These are phyloP conservation scores for Globisporangium yorkense DNA, from an alignment of 352 stramenopile species.

Conservation along the genomic window DNA sequence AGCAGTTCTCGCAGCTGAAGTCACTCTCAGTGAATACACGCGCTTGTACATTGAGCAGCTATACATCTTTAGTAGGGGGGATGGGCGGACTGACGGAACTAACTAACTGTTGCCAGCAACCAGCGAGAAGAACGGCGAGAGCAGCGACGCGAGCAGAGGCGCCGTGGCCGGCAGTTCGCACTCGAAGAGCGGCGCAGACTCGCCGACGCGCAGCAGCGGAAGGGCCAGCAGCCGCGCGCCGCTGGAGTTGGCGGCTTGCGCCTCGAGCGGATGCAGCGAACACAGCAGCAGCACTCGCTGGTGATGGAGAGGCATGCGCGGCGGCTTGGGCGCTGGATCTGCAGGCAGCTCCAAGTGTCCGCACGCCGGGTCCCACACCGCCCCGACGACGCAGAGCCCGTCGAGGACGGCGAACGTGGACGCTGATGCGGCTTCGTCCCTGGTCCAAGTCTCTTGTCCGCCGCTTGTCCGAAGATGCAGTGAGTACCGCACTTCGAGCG, in stretches of 20 bases:
- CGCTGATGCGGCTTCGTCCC: background rate
- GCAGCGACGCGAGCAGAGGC: background rate
- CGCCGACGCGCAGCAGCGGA: background rate
- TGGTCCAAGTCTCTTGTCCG: background rate
- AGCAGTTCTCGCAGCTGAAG: background rate
- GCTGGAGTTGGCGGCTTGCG: background rate
- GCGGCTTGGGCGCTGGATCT: background rate
- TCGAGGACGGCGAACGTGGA: constrained; percentile 9
- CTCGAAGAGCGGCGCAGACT: background rate
- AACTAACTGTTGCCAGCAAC: background rate
- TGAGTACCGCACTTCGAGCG: background rate
- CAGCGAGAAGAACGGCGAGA: constrained; percentile 1
- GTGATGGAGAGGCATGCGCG: background rate
- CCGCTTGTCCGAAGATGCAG: background rate
- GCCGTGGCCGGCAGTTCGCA: background rate
- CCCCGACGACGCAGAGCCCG: constrained; percentile 3
- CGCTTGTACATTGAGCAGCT: background rate
- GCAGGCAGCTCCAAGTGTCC: background rate
- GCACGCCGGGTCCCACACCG: constrained; percentile 2
- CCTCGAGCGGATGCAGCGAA: background rate
- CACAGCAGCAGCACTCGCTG: background rate
- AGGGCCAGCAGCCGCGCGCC: background rate
- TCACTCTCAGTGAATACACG: background rate
- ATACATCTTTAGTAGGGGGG: no score
- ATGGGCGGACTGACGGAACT: background rate